Evolutionary conservation across 495 filamentous ascomycete genomes (phyloP).

Genomic region (Saxispiralis lemnorum): DNA sequence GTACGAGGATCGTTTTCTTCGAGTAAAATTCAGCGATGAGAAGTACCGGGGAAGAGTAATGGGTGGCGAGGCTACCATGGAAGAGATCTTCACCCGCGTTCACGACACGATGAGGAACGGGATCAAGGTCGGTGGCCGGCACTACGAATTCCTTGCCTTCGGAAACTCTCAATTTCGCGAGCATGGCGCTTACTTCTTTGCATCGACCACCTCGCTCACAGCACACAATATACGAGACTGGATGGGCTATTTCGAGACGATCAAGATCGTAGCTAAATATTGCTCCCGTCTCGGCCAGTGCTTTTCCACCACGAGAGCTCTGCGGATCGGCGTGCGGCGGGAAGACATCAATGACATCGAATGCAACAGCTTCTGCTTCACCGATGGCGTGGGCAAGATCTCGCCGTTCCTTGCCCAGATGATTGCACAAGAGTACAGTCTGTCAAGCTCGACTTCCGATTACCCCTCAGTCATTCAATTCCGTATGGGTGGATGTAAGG

Average conservation of each 20-base stretch:
- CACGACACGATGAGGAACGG: conserved; percentile 55
- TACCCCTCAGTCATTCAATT: conserved; percentile 79
- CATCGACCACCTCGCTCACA: conserved; percentile 38
- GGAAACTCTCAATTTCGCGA: conserved; percentile 93
- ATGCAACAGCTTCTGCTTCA: conserved; percentile 51
- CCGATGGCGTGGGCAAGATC: conserved; percentile 89
- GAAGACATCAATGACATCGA: conserved; percentile 44
- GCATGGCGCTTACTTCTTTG: conserved; percentile 80
- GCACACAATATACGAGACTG: conserved; percentile 63
- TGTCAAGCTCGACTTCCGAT: conserved; percentile 28
- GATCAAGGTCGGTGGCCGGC: conserved; percentile 61
- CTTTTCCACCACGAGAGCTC: conserved; percentile 76
- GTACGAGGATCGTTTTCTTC: conserved; percentile 66
- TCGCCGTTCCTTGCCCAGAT: conserved; percentile 57
- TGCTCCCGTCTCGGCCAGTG: conserved; percentile 81
- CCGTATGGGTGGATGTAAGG: conserved; percentile 80
- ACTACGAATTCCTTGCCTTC: conserved; percentile 82
- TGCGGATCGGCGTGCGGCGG: conserved; percentile 33
- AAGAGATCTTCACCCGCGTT: conserved; percentile 59
- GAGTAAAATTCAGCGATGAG: conserved; percentile 83
- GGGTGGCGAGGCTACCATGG: conserved; percentile 39
- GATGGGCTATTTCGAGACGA: conserved; percentile 78
- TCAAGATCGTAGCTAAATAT: conserved; percentile 64
- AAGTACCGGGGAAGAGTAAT: conserved; percentile 24
- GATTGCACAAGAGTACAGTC: conserved; percentile 43